Conservation (phyloP, 441 rosid species). For the Gossypium davidsonii region DNA sequence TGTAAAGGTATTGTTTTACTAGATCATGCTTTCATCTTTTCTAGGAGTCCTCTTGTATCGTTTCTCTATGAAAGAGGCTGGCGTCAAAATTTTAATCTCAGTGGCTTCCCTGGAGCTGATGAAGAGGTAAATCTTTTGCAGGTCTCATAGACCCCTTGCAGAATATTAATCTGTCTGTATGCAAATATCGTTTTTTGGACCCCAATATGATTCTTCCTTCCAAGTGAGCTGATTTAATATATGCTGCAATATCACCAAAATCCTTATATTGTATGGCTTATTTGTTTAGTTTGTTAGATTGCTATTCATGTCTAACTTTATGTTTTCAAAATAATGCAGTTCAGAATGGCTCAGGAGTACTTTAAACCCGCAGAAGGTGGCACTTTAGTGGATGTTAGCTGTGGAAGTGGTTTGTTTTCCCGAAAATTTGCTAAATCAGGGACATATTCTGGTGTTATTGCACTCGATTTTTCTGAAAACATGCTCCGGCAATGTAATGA, state of each 20-base stretch:
- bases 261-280: not conserved
- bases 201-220: not conserved
- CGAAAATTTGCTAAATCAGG: slow-evolving; percentile 74
- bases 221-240: not conserved
- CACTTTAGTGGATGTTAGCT: slow-evolving; percentile 79
- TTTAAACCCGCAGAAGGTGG: slow-evolving; percentile 76
- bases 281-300: not conserved
- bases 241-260: not conserved
- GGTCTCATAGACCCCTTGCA: not conserved
- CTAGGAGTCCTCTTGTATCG: slow-evolving; percentile 87
- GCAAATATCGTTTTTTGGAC: not conserved
- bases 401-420: slow-evolving; percentile 89
- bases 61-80: slow-evolving; percentile 91
- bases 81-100: slow-evolving; percentile 66
- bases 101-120: slow-evolving; percentile 92
- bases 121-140: slow-evolving; percentile 59
- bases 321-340: slow-evolving; percentile 43
- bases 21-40: slow-evolving; percentile 12
- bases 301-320: slow-evolving; percentile 5
- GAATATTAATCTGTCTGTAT: not conserved
- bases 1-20: not conserved
- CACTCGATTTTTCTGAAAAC: slow-evolving; percentile 90
- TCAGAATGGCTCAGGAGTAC: slow-evolving; percentile 84
- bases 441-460: slow-evolving; percentile 68
- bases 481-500: slow-evolving; percentile 89